These are phyloP conservation scores for Kalaharituber pfeilii DNA, from an alignment of 2,329 filamentous ascomycete genomes.

Conservation along the genomic window DNA sequence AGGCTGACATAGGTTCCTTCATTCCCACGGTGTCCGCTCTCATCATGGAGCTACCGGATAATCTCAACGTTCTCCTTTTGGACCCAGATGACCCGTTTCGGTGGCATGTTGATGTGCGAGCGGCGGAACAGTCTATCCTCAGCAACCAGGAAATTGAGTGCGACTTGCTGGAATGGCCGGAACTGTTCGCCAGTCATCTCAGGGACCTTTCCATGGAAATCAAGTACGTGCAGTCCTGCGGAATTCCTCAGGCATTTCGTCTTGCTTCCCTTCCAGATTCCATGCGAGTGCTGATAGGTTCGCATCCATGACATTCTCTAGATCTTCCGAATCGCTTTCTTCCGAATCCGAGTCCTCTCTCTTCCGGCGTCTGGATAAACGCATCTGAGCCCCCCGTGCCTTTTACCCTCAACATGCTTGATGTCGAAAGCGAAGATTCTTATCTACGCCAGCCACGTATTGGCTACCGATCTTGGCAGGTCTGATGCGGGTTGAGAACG, in stretches of 20 bases:
- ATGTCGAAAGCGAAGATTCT: neutral
- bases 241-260: neutral
- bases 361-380: neutral
- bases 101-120: neutral
- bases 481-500: neutral
- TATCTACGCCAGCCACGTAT: neutral
- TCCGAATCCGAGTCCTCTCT: neutral
- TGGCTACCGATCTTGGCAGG: neutral
- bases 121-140: neutral
- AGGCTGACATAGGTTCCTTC: too few species aligned
- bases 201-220: neutral
- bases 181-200: neutral
- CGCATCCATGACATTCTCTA: neutral
- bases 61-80: neutral
- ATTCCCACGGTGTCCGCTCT: neutral
- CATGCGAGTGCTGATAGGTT: neutral
- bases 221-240: neutral
- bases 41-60: neutral
- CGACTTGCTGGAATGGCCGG: neutral
- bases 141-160: neutral
- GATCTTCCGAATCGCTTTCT: neutral
- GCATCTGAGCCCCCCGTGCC: neutral
- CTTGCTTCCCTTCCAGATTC: neutral
- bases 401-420: neutral
- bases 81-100: neutral